phyloP scores from a whole-genome alignment of 2,329 filamentous ascomycete genomes.

The Nemania sp. region DNA sequence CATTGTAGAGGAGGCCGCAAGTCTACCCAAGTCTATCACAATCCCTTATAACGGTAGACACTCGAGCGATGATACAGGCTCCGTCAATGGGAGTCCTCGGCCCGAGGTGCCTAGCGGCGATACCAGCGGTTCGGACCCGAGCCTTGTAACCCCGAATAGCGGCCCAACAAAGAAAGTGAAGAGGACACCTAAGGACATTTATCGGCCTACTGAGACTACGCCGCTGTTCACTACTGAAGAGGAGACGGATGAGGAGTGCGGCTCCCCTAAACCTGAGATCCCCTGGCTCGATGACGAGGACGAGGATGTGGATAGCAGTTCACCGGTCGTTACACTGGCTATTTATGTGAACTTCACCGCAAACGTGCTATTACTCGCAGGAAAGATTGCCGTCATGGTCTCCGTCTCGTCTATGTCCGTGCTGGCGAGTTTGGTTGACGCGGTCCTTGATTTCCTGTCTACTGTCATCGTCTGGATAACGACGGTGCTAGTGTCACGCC shows the following conservation, averaged over 20 bases:
- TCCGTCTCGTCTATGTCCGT: constrained; percentile 86
- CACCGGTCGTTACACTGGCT: constrained; percentile 83
- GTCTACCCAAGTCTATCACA: constrained; percentile 34
- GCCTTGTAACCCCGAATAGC: constrained; percentile 19
- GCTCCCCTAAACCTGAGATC: constrained; percentile 64
- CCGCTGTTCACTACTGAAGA: constrained; percentile 69
- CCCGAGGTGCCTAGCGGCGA: constrained; percentile 25
- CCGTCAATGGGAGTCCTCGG: constrained; percentile 25
- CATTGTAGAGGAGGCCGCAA: constrained; percentile 75
- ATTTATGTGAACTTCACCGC: constrained; percentile 88
- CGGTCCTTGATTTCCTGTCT: constrained; percentile 82
- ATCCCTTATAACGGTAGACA: constrained; percentile 4
- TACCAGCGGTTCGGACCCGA: constrained; percentile 30
- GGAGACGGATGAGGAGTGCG: constrained; percentile 55
- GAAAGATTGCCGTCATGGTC: constrained; percentile 82
- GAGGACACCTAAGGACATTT: constrained; percentile 87
- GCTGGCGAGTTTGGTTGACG: constrained; percentile 82
- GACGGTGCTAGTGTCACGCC: constrained; percentile 77
- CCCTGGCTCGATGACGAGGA: constrained; percentile 76
- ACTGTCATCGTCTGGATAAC: constrained; percentile 86
- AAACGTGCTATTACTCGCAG: constrained; percentile 78
- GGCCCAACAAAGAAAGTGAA: constrained; percentile 67
- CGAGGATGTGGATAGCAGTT: constrained; percentile 76
- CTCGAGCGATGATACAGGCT: constrained; percentile 14
- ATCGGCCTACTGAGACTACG: constrained; percentile 77